Percentiles rank a stretch among this genome's conserved stretches.
Conservation (phyloP, 2,329 filamentous ascomycete genomes). For the Penicillium hordei region DNA sequence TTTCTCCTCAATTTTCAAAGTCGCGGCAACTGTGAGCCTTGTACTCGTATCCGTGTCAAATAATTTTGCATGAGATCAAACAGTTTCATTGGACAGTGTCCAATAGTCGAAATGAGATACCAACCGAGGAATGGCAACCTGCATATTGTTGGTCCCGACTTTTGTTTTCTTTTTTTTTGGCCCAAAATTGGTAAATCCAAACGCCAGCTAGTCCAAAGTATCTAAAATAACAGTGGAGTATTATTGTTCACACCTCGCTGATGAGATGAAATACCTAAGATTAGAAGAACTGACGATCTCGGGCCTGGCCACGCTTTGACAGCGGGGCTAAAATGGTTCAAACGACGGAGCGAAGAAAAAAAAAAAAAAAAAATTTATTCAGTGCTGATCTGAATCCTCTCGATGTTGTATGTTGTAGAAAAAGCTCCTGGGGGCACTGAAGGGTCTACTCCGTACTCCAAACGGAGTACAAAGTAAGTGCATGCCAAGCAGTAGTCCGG, state of each 20-base stretch:
- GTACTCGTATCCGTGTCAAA: not conserved
- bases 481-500: conserved; percentile 4
- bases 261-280: not conserved
- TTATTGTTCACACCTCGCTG: not conserved
- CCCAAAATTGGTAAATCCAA: not conserved
- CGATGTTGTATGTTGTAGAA: too few species aligned
- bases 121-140: not conserved
- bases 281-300: conserved; percentile 11
- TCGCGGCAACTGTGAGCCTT: not conserved
- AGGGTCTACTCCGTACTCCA: not conserved
- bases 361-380: not conserved
- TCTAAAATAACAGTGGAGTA: not conserved
- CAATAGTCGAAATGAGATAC: not conserved
- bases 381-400: not conserved
- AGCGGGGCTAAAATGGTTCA: conserved; percentile 10
- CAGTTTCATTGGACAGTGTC: not conserved
- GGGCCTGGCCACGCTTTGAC: conserved; percentile 6
- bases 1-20: not conserved
- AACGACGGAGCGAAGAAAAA: conserved; percentile 13
- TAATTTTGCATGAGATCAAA: not conserved
- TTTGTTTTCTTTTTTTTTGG: not conserved
- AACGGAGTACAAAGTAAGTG: not conserved
- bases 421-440: not conserved
- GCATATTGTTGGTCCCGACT: not conserved
- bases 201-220: not conserved